Conservation (phyloP, 78 protist species). For the Creolimax fragrantissima region DNA sequence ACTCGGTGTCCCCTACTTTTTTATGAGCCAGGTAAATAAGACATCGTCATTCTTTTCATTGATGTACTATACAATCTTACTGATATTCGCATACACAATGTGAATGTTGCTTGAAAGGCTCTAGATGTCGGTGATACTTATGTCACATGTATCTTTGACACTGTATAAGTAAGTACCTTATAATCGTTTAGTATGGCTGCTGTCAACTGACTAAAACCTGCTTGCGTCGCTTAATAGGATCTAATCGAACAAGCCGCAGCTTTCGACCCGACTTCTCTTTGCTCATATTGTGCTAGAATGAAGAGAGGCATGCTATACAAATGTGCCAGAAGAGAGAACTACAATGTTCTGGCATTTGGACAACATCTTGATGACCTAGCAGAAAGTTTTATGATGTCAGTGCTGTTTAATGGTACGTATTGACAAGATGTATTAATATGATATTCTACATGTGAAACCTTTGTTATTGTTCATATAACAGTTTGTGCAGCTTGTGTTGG, state of each 20-base stretch:
- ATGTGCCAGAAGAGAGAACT: conserved; percentile 52
- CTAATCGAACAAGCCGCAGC: conserved; percentile 11
- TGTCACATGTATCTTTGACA: too few relatives aligned
- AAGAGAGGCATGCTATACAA: conserved; percentile 73
- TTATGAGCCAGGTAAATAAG: background rate
- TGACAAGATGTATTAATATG: background rate
- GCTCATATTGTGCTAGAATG: conserved; percentile 58
- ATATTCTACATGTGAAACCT: background rate
- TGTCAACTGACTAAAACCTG: background rate
- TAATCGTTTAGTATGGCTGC: too few relatives aligned
- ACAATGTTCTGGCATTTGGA: conserved; percentile 77
- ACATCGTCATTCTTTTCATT: too few relatives aligned
- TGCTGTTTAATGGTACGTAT: conserved; percentile 48
- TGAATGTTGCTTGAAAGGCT: too few relatives aligned
- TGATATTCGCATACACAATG: too few relatives aligned
- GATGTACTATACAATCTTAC: too few relatives aligned
- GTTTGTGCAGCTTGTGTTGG: background rate
- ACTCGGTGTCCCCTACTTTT: conserved; percentile 46
- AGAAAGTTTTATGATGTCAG: conserved; percentile 65
- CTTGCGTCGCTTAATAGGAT: background rate
- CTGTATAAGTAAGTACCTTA: too few relatives aligned
- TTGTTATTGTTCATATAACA: background rate
- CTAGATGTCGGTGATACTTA: too few relatives aligned
- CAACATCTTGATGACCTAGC: conserved; percentile 74
- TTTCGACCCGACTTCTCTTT: conserved; percentile 46